Conservation (phyloP, 306 rosid genomes). For the Parietaria judaica region DNA sequence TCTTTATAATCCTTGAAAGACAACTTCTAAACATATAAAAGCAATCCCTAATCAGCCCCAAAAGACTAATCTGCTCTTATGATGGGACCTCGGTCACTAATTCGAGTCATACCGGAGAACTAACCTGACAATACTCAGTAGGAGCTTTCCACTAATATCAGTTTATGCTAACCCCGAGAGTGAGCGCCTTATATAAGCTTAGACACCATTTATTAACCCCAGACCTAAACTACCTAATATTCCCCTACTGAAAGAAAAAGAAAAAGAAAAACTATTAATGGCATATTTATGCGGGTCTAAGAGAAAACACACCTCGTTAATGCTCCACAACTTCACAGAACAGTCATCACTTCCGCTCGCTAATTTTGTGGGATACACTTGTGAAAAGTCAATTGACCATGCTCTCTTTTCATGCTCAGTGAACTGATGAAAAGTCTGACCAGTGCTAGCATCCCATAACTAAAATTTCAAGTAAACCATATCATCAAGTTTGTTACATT, state of each 20-base stretch:
- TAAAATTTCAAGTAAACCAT: conserved; percentile 35
- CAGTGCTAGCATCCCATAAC: conserved; percentile 94
- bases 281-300: neutral
- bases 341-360: conserved; percentile 97
- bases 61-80: no score
- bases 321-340: conserved; percentile 80
- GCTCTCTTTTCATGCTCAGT: conserved; percentile 77
- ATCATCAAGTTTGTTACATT: conserved; percentile 12
- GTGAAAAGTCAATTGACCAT: conserved; percentile 93
- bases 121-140: no score
- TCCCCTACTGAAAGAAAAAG: neutral
- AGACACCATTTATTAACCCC: no score
- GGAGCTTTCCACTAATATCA: no score
- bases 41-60: no score
- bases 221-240: no score
- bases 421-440: conserved; percentile 68
- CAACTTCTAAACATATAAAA: no score
- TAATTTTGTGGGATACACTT: conserved; percentile 71
- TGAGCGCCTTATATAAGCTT: no score
- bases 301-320: conserved; percentile 65
- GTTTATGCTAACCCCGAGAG: no score
- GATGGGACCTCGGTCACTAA: no score
- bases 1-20: neutral
- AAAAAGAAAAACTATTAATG: conserved; percentile 2
- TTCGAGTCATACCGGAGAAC: no score